Percentiles rank a stretch among this genome's conserved stretches.
These are phyloP conservation scores for Beauveria rudraprayagi DNA, from an alignment of 2,329 filamentous ascomycete species.

Conservation along the genomic window DNA sequence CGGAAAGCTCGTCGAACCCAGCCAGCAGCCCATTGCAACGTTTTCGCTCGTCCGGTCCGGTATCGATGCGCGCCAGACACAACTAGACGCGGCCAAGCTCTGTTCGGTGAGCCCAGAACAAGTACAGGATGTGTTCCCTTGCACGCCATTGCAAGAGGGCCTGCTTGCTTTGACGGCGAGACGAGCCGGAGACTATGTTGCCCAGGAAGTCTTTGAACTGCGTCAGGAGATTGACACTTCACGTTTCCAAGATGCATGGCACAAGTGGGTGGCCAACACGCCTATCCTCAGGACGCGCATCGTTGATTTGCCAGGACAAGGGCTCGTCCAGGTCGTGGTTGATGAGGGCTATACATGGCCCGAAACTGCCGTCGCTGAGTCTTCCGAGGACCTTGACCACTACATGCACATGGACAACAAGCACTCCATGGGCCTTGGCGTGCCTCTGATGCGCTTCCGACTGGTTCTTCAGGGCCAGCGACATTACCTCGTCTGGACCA, in stretches of 20 bases:
- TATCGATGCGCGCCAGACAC: not conserved
- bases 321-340: not conserved
- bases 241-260: slow-evolving; percentile 13
- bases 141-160: slow-evolving; percentile 17
- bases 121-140: slow-evolving; percentile 17
- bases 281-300: slow-evolving; percentile 13
- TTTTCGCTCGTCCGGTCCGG: not conserved
- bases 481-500: slow-evolving; percentile 13
- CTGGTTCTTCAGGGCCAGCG: slow-evolving; percentile 1
- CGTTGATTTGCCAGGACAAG: not conserved
- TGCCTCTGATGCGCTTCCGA: slow-evolving; percentile 11
- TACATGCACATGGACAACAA: not conserved
- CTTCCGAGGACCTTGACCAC: not conserved
- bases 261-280: slow-evolving; percentile 11
- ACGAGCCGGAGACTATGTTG: slow-evolving; percentile 14
- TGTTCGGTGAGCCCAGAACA: slow-evolving; percentile 12
- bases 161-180: slow-evolving; percentile 15
- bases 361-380: not conserved
- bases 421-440: slow-evolving; percentile 13
- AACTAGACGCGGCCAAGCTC: slow-evolving; percentile 4
- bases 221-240: slow-evolving; percentile 8
- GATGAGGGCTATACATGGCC: not conserved
- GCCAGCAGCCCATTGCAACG: not conserved
- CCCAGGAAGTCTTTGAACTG: slow-evolving; percentile 13
- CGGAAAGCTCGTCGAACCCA: not conserved